Percentiles rank a stretch among this genome's conserved stretches.
phyloP scores from a whole-genome alignment of 1,284 basidiomycete species.

The Sphaerobolus stellatus region DNA sequence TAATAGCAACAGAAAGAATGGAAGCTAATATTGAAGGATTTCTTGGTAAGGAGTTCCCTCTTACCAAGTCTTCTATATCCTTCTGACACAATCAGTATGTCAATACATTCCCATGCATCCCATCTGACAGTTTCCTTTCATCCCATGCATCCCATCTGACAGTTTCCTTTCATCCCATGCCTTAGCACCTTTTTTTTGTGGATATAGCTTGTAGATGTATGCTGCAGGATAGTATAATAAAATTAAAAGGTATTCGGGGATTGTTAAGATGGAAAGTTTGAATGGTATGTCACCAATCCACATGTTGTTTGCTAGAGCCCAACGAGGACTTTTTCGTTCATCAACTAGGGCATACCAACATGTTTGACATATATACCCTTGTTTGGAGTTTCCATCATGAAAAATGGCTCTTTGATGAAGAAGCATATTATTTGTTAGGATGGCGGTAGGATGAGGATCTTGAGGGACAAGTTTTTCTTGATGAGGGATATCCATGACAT shows the following conservation, averaged over 20 bases:
- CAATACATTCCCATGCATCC: slow-evolving; percentile 23
- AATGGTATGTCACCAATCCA: slow-evolving; percentile 35
- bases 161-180: too few relatives aligned
- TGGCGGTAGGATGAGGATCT: too few relatives aligned
- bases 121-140: slow-evolving; percentile 4
- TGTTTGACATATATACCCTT: too few relatives aligned
- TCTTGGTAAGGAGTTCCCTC: slow-evolving; percentile 22
- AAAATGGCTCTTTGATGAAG: too few relatives aligned
- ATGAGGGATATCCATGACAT: too few relatives aligned
- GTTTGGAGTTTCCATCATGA: too few relatives aligned
- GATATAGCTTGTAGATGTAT: slow-evolving; percentile 34
- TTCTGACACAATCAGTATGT: slow-evolving; percentile 12
- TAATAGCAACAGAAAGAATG: slow-evolving; percentile 27
- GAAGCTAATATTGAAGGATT: slow-evolving; percentile 25
- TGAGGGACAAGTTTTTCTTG: too few relatives aligned
- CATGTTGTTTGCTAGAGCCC: slow-evolving; percentile 34
- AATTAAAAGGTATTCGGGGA: slow-evolving; percentile 31
- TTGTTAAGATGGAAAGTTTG: slow-evolving; percentile 23
- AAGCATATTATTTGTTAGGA: too few relatives aligned
- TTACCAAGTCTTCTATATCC: slow-evolving; percentile 18
- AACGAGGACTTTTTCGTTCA: too few relatives aligned
- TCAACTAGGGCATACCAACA: too few relatives aligned
- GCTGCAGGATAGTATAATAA: slow-evolving; percentile 27
- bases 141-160: background rate
- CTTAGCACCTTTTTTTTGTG: slow-evolving; percentile 14